phyloP scores from a whole-genome alignment of 768 basidiomycete genomes.

The Tulasnella sp. region DNA sequence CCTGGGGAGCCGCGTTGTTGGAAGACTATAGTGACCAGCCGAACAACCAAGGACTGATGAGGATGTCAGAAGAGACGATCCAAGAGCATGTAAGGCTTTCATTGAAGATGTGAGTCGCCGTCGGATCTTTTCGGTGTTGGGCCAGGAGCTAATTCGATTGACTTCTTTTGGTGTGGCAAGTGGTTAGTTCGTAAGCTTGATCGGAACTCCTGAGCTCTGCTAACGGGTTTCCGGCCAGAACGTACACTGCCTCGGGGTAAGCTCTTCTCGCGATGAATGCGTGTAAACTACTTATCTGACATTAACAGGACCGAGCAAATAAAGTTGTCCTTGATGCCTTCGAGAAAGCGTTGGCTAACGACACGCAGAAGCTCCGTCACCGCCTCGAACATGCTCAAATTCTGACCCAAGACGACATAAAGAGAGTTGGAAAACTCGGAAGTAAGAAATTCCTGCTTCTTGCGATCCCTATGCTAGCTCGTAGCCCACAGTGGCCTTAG shows the following conservation, averaged over 20 bases:
- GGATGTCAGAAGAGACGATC: constrained; percentile 45
- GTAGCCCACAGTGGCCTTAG: constrained; percentile 32
- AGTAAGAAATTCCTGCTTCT: constrained; percentile 39
- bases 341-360: constrained; percentile 47
- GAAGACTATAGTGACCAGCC: constrained; percentile 79
- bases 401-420: constrained; percentile 59
- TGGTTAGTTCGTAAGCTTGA: constrained; percentile 44
- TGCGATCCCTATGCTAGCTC: neutral
- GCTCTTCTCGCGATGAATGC: constrained; percentile 3
- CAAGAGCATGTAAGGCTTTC: constrained; percentile 48
- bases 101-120: constrained; percentile 43
- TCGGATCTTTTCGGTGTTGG: neutral
- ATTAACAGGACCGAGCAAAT: constrained; percentile 74
- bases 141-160: neutral
- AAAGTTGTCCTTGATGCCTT: constrained; percentile 75
- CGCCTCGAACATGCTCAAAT: constrained; percentile 94
- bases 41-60: constrained; percentile 61
- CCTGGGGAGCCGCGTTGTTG: constrained; percentile 83
- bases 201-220: neutral
- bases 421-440: constrained; percentile 61
- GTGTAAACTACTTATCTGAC: too few species aligned
- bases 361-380: constrained; percentile 38
- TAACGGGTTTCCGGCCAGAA: constrained; percentile 44
- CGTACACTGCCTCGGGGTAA: constrained; percentile 69
- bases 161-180: constrained; percentile 56